Conservation (phyloP, 1,139 yeast species). For the Yamadazyma diospyri region DNA sequence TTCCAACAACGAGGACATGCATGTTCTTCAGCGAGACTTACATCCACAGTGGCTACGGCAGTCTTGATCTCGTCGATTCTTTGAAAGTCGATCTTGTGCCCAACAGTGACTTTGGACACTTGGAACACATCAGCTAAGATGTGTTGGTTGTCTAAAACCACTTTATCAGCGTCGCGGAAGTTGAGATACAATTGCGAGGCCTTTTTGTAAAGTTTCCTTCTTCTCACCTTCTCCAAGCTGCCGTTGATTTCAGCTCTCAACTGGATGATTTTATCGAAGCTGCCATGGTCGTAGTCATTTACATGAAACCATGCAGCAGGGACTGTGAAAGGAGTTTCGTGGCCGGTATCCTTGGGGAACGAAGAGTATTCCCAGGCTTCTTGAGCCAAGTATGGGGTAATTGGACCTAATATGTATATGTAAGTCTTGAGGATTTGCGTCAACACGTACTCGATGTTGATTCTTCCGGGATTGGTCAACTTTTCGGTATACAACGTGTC, state of each 20-base stretch:
- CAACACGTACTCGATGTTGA: conserved; percentile 71
- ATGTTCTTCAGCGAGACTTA: conserved; percentile 33
- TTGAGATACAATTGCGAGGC: conserved; percentile 51
- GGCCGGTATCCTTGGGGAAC: conserved; percentile 11
- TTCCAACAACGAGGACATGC: conserved; percentile 98
- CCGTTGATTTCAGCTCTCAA: conserved; percentile 50
- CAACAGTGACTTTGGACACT: conserved; percentile 53
- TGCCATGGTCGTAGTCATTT: conserved; percentile 24
- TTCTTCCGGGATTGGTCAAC: conserved; percentile 46
- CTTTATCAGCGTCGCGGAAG: conserved; percentile 10
- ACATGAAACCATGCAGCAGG: conserved; percentile 30
- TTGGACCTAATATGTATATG: conserved; percentile 68
- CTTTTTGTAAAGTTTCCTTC: conserved; percentile 48
- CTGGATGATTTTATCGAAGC: conserved; percentile 20
- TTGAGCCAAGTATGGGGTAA: conserved; percentile 79
- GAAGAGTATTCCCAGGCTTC: conserved; percentile 63
- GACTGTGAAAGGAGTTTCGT: conserved; percentile 52
- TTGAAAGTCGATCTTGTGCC: conserved; percentile 11
- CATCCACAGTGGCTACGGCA: conserved; percentile 5
- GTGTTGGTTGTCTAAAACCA: conserved; percentile 35
- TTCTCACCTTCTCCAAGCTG: conserved; percentile 30
- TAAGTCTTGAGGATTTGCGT: conserved; percentile 59
- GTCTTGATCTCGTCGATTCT: conserved; percentile 18
- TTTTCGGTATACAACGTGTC: conserved; percentile 79
- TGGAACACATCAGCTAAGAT: conserved; percentile 58